phyloP scores from a whole-genome alignment of 2,329 filamentous ascomycete genomes.

The Alternaria sp. region DNA sequence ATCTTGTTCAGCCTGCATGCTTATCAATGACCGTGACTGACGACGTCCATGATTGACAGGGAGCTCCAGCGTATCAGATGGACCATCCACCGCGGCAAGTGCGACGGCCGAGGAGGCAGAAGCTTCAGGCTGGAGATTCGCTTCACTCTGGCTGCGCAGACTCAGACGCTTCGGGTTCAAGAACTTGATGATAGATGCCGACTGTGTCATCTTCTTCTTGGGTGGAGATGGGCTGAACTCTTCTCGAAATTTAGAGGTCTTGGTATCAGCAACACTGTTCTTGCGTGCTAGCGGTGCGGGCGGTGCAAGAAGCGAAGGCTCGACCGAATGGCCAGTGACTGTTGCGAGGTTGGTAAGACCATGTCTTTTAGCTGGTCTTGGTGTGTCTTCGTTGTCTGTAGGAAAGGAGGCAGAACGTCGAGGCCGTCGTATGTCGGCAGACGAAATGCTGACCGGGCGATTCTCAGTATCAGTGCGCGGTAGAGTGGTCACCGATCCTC shows the following conservation, averaged over 20 bases:
- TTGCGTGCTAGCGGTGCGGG: conserved; percentile 22
- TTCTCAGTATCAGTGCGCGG: conserved; percentile 10
- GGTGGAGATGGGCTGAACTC: conserved; percentile 44
- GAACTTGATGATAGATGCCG: conserved; percentile 40
- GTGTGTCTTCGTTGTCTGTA: conserved; percentile 32
- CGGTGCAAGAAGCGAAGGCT: conserved; percentile 4
- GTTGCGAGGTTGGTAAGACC: conserved; percentile 12
- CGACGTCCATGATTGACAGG: conserved; percentile 27
- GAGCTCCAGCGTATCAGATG: conserved; percentile 19
- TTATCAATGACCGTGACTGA: conserved; percentile 40
- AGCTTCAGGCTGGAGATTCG: conserved; percentile 22
- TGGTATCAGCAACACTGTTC: conserved; percentile 40
- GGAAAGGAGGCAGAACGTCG: conserved; percentile 31
- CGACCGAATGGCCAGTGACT: not conserved
- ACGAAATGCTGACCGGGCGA: conserved; percentile 13
- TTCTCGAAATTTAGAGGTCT: conserved; percentile 45
- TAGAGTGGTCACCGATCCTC: conserved; percentile 30
- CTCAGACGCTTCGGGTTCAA: conserved; percentile 35
- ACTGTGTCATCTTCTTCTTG: conserved; percentile 30
- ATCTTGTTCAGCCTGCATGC: conserved; percentile 36
- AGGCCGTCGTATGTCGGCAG: conserved; percentile 11
- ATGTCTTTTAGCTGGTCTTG: conserved; percentile 20
- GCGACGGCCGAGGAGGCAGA: not conserved
- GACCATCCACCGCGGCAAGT: conserved; percentile 23
- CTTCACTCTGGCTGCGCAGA: conserved; percentile 42